phyloP scores from a whole-genome alignment of 371 early-diverging fungal genomes.

The Cokeromyces recurvatus region DNA sequence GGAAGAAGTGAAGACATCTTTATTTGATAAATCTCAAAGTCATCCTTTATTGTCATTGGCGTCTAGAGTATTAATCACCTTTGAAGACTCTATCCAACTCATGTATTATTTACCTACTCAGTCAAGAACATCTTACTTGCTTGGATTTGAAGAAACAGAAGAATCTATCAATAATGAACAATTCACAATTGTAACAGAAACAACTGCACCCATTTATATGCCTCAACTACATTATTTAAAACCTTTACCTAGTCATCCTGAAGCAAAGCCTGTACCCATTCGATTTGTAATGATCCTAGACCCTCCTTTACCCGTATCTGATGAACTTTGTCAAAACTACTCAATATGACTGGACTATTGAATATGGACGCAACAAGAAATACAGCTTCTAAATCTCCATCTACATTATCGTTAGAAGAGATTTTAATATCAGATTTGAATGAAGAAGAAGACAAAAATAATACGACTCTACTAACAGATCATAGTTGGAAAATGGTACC shows the following conservation, averaged over 20 bases:
- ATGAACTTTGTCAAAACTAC: conserved; percentile 25
- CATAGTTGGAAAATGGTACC: too few species aligned
- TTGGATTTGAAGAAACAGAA: conserved; percentile 29
- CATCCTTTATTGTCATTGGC: conserved; percentile 10
- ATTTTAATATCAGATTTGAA: conserved; percentile 15
- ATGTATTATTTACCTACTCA: conserved; percentile 24
- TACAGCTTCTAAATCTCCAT: too few species aligned
- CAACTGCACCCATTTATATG: conserved; percentile 22
- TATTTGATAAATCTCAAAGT: conserved; percentile 9
- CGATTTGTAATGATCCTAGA: conserved; percentile 38
- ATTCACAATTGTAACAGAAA: conserved; percentile 26
- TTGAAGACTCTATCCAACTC: conserved; percentile 30
- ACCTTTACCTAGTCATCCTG: conserved; percentile 17
- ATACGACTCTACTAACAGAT: too few species aligned
- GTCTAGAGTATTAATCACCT: conserved; percentile 26
- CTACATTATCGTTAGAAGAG: conserved; percentile 22
- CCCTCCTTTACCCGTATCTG: conserved; percentile 34
- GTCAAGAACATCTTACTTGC: conserved; percentile 20
- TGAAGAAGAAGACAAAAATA: too few species aligned
- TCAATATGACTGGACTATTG: conserved; percentile 20
- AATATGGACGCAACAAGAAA: not conserved
- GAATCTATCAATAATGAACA: conserved; percentile 26
- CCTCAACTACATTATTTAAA: conserved; percentile 31
- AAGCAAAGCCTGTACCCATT: conserved; percentile 23
- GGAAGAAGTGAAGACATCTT: conserved; percentile 21